Conservation (phyloP, 495 filamentous ascomycete genomes). For the Penicillium bialowiezense region DNA sequence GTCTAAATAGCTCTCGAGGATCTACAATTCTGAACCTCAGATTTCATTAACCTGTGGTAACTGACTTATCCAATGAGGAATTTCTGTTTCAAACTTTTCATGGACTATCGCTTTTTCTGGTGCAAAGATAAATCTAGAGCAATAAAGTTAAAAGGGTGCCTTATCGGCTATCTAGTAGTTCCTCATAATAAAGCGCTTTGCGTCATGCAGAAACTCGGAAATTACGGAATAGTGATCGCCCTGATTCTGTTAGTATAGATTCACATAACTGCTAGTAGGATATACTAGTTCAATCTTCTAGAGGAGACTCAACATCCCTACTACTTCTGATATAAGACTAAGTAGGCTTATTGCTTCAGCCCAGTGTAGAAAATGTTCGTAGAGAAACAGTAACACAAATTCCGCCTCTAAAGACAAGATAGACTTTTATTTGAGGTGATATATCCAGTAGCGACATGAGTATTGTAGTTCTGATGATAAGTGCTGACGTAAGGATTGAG, state of each 20-base stretch:
- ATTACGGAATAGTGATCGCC: slow-evolving; percentile 14
- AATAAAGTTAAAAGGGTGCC: slow-evolving; percentile 23
- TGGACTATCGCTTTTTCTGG: slow-evolving; percentile 29
- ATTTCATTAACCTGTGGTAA: slow-evolving; percentile 16
- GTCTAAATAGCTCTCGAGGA: slow-evolving; percentile 20
- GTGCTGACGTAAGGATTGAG: slow-evolving; percentile 10
- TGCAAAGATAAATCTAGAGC: slow-evolving; percentile 32
- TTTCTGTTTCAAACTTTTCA: slow-evolving; percentile 10
- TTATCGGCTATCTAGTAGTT: slow-evolving; percentile 32
- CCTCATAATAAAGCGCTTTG: slow-evolving; percentile 32
- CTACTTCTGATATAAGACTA: slow-evolving; percentile 24
- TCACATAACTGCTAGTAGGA: background rate
- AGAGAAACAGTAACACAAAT: slow-evolving; percentile 31
- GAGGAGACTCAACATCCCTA: background rate
- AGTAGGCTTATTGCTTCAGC: slow-evolving; percentile 40
- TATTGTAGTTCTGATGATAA: slow-evolving; percentile 32
- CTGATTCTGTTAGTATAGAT: slow-evolving; percentile 6
- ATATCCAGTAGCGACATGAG: slow-evolving; percentile 31
- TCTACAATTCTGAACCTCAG: slow-evolving; percentile 17
- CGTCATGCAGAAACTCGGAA: slow-evolving; percentile 20
- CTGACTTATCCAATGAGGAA: slow-evolving; percentile 15
- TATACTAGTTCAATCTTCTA: background rate
- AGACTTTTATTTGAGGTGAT: slow-evolving; percentile 21
- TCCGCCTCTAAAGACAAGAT: slow-evolving; percentile 19
- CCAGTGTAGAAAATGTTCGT: slow-evolving; percentile 44